Conservation (phyloP, 768 basidiomycete species). For the Lactarius sanguifluus region DNA sequence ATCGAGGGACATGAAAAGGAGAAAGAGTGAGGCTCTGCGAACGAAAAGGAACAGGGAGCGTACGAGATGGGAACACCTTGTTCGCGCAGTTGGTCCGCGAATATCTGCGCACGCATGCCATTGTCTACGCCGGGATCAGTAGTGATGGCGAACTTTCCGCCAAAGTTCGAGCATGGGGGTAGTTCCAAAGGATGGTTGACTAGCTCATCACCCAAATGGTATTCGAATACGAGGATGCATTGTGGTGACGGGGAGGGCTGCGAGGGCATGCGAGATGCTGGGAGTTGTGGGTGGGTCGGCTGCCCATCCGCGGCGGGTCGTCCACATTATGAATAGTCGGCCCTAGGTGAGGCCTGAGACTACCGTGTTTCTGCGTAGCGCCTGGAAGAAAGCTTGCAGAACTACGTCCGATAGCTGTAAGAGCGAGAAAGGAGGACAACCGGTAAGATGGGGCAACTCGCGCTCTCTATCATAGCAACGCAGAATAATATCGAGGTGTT, state of each 20-base stretch:
- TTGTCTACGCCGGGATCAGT: slow-evolving; percentile 12
- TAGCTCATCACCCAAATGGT: slow-evolving; percentile 16
- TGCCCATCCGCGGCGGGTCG: not conserved
- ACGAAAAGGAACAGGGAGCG: not conserved
- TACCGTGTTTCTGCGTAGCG: too few relatives aligned
- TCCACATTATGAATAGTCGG: not conserved
- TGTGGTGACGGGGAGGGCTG: not conserved
- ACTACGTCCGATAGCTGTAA: not conserved
- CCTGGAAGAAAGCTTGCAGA: too few relatives aligned
- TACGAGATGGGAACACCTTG: slow-evolving; percentile 6
- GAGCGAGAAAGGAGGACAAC: not conserved
- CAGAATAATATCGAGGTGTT: too few relatives aligned
- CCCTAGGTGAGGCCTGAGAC: not conserved
- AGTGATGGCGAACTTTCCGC: slow-evolving; percentile 21
- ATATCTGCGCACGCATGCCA: not conserved
- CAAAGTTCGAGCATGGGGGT: slow-evolving; percentile 9
- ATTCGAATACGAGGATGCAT: not conserved
- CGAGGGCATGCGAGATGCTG: not conserved
- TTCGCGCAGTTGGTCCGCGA: slow-evolving; percentile 4
- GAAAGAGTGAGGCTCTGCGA: not conserved
- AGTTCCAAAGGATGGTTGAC: not conserved
- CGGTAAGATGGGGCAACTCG: too few relatives aligned
- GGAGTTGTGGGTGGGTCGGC: not conserved
- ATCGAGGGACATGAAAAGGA: not conserved
- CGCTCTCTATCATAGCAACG: too few relatives aligned